Conservation (phyloP, 2,329 filamentous ascomycete genomes). For the Tolypocladium pustulatum region DNA sequence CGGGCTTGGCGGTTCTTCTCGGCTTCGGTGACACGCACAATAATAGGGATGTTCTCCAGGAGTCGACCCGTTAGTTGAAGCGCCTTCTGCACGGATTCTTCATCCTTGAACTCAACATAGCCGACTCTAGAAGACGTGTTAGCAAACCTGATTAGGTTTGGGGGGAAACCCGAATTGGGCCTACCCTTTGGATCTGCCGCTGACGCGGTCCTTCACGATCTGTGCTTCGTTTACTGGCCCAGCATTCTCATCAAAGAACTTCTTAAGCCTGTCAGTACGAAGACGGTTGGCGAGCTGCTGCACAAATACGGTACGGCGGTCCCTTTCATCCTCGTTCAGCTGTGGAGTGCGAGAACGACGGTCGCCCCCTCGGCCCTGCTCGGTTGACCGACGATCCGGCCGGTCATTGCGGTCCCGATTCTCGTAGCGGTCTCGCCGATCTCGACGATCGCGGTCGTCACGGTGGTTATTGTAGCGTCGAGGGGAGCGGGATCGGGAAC, state of each 20-base stretch:
- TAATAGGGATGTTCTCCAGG: slow-evolving; percentile 96
- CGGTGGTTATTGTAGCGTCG: slow-evolving; percentile 48
- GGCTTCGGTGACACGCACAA: slow-evolving; percentile 95
- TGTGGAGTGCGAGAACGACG: slow-evolving; percentile 50
- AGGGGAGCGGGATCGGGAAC: slow-evolving; percentile 64
- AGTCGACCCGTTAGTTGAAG: slow-evolving; percentile 98
- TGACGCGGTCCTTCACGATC: slow-evolving; percentile 96
- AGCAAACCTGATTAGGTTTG: slow-evolving; percentile 17
- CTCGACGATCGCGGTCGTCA: slow-evolving; percentile 37
- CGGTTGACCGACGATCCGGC: slow-evolving; percentile 40
- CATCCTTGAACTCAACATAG: slow-evolving; percentile 97
- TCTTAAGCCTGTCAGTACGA: slow-evolving; percentile 82
- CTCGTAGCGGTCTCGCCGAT: slow-evolving; percentile 39
- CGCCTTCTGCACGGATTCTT: slow-evolving; percentile 86
- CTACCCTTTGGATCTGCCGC: slow-evolving; percentile 93
- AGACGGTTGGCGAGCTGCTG: slow-evolving; percentile 94
- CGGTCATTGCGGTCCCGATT: slow-evolving; percentile 38
- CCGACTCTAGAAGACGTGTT: slow-evolving; percentile 60
- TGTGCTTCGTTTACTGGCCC: slow-evolving; percentile 94
- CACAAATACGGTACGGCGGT: slow-evolving; percentile 94
- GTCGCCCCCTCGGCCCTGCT: slow-evolving; percentile 40
- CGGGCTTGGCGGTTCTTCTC: slow-evolving; percentile 98
- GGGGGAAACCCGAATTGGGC: slow-evolving; percentile 19
- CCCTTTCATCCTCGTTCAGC: slow-evolving; percentile 88
- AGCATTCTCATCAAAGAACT: slow-evolving; percentile 92